Evolutionary conservation across 2,329 filamentous ascomycete genomes (phyloP), one percentile per base, ranked within the genome.

Genomic region (Aspergillus uvarum): DNA sequence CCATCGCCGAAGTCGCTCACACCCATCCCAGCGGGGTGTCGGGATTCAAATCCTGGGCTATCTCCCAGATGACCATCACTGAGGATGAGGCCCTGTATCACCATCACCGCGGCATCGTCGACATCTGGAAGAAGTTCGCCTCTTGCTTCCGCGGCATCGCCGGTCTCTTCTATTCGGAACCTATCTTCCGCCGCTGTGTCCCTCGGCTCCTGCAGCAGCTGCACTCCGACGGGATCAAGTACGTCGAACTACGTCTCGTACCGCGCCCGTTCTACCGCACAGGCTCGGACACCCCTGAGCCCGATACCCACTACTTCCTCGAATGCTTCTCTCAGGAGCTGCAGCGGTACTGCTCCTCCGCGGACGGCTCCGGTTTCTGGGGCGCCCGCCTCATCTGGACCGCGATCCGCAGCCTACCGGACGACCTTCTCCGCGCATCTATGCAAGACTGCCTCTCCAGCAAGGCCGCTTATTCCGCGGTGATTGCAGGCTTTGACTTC

Each of bases 351-450:
- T 42, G 53, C 12, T 26, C 53, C 16, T 62, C 59, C 31, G 53
- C 53, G 5, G 35, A 53, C 32, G 59, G 59, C 5, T 16, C n/a
- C 5, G 53, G 51, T 10, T 62, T 62, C 47, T 62, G 59, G 59
- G 59, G 53, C 12, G 59, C 59, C 11, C 54, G 56, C n/a, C 21
- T 62, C 4, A 62, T 62, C 22, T 62, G 59, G 59, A 62, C 59
- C 10, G 56, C 59, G 5, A 52, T 62, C 6, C 59, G 59, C 22
- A 29, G 42, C 3, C 51, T 62, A 21, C 44, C 56, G 12, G 49
- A 56, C 5, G 52, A 54, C 19, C 7, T 12, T 5, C 59, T 62
- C 42, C 51, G 47, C 22, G 19, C 44, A 3, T 59, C 59, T 31
- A 62, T 62, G 59, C 12, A 22, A 4, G 22, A 51, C 2, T 62